Conservation (phyloP, 2,329 filamentous ascomycete genomes). For the Phialocephala subalpina region DNA sequence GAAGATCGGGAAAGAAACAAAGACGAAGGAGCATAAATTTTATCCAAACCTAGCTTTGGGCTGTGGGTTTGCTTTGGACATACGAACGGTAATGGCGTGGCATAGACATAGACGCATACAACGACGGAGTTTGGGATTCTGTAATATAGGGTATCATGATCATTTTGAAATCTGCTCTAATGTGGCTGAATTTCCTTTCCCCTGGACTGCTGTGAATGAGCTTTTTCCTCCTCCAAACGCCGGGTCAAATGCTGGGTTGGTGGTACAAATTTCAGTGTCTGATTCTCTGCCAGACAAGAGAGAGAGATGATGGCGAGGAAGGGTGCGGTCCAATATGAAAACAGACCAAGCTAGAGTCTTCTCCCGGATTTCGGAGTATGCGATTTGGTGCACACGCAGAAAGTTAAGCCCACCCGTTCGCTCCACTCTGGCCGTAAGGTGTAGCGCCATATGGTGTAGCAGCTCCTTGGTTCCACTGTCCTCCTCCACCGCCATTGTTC, state of each 20-base stretch:
- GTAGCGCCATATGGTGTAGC: conserved; percentile 67
- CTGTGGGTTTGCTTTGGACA: not conserved
- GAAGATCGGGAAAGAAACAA: not conserved
- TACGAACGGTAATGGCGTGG: conserved; percentile 22
- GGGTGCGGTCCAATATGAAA: not conserved
- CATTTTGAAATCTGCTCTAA: conserved; percentile 30
- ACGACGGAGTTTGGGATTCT: conserved; percentile 28
- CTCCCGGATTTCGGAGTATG: not conserved
- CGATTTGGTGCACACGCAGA: not conserved
- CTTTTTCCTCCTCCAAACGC: conserved; percentile 31
- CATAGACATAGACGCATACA: conserved; percentile 35
- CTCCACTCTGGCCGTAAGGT: conserved; percentile 60
- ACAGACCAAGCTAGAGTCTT: not conserved
- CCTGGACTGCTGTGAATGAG: not conserved
- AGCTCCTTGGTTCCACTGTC: conserved; percentile 69
- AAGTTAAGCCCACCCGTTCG: conserved; percentile 38
- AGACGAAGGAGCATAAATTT: not conserved
- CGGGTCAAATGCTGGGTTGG: conserved; percentile 30
- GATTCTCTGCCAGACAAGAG: not conserved
- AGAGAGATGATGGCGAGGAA: not conserved
- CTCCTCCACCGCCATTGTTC: conserved; percentile 59
- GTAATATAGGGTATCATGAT: conserved; percentile 36
- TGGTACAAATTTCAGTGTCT: conserved; percentile 26
- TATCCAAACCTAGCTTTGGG: not conserved
- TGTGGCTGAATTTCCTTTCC: conserved; percentile 16